These are phyloP conservation scores for Melampsora larici-populina DNA, from an alignment of 1,284 basidiomycete genomes.

Conservation along the genomic window DNA sequence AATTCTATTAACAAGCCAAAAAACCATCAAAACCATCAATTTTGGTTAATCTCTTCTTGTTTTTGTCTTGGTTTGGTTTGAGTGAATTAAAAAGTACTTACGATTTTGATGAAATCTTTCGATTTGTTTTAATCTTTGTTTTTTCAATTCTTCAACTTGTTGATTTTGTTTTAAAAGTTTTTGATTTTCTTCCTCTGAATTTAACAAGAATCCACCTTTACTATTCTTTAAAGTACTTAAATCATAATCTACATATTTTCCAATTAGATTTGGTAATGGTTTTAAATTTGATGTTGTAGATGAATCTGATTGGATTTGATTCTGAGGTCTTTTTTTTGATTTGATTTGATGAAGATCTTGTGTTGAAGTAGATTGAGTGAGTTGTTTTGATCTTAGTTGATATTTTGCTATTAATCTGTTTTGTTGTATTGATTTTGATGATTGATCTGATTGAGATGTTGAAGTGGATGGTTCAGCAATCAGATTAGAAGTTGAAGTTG, in stretches of 20 bases:
- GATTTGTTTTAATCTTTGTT: conserved; percentile 49
- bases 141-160: conserved; percentile 48
- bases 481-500: too few species aligned
- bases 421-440: neutral
- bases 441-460: neutral
- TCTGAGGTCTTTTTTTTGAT: too few species aligned
- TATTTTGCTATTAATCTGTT: neutral
- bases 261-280: conserved; percentile 28
- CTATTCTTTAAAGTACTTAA: conserved; percentile 58
- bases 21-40: too few species aligned
- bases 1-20: too few species aligned
- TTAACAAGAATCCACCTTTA: conserved; percentile 84
- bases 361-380: neutral
- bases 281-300: conserved; percentile 8
- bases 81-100: too few species aligned
- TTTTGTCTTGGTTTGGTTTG: too few species aligned
- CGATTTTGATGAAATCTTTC: neutral
- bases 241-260: conserved; percentile 42
- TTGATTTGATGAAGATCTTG: too few species aligned
- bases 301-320: too few species aligned
- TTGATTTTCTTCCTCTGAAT: conserved; percentile 62
- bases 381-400: neutral
- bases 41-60: too few species aligned
- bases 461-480: too few species aligned
- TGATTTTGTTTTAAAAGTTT: conserved; percentile 46